Percentiles rank a stretch among this genome's conserved stretches.
Evolutionary conservation across 2,329 filamentous ascomycete genomes (phyloP).

Genomic region (Domatiomyces catenatus): DNA sequence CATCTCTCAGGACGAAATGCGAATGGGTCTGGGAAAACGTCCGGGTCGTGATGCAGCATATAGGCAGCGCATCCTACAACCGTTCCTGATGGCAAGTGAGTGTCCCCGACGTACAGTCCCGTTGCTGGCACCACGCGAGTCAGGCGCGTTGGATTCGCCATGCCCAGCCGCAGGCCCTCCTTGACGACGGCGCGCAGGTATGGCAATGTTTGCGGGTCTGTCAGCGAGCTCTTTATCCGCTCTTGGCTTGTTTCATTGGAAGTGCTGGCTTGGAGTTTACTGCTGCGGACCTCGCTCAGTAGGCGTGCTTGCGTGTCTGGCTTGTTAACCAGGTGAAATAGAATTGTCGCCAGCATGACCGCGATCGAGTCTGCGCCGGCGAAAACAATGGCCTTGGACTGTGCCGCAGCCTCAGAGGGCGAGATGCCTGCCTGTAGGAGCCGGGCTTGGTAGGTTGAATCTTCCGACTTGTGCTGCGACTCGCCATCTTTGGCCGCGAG

Average conservation of each 20-base stretch:
- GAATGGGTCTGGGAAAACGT: constrained; percentile 29
- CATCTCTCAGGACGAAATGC: constrained; percentile 36
- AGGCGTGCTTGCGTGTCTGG: constrained; percentile 24
- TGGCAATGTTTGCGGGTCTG: constrained; percentile 21
- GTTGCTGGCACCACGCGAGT: constrained; percentile 32
- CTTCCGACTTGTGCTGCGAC: constrained; percentile 3
- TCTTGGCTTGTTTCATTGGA: not conserved
- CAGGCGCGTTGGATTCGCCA: constrained; percentile 38
- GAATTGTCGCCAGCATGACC: constrained; percentile 36
- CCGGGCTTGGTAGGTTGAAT: constrained; percentile 11
- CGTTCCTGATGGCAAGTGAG: constrained; percentile 29
- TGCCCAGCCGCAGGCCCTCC: constrained; percentile 36
- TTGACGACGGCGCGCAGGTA: constrained; percentile 36
- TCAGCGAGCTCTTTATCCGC: not conserved
- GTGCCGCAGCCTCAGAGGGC: constrained; percentile 12
- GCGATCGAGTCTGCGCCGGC: constrained; percentile 40
- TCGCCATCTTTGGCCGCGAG: constrained; percentile 1
- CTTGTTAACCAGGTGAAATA: constrained; percentile 30
- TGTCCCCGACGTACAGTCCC: constrained; percentile 24
- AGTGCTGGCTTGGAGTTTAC: not conserved
- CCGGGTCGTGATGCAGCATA: constrained; percentile 32
- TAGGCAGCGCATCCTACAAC: constrained; percentile 32
- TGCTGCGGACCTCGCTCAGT: constrained; percentile 6
- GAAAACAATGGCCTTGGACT: constrained; percentile 25
- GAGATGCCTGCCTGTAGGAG: constrained; percentile 14